A percentile compares a stretch with the other conserved stretches of the same genome.
These are phyloP conservation scores for Irpex rosettiformis DNA, from an alignment of 1,284 basidiomycete species.

Conservation along the genomic window DNA sequence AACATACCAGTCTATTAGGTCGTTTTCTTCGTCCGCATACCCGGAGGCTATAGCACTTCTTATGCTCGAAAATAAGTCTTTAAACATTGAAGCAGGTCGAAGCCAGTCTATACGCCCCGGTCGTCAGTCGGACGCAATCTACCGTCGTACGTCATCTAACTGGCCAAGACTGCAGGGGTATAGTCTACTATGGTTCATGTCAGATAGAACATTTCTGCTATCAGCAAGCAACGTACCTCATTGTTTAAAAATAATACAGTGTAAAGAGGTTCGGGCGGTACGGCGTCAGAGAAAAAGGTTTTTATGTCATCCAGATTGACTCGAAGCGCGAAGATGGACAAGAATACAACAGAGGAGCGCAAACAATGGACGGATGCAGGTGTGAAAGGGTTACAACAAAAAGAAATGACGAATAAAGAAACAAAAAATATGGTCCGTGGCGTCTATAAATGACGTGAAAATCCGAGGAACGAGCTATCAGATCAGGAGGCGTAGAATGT, in stretches of 20 bases:
- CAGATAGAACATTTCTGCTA: background rate
- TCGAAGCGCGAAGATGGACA: background rate
- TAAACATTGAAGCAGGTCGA: background rate
- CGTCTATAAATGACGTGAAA: conserved; percentile 1
- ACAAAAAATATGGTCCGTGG: background rate
- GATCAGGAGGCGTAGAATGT: background rate
- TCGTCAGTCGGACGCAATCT: background rate
- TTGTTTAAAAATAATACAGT: no score
- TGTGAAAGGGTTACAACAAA: background rate
- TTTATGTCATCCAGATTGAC: background rate
- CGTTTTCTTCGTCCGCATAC: background rate
- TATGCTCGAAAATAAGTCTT: background rate
- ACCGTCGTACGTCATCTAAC: background rate
- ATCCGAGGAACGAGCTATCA: background rate
- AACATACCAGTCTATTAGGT: background rate
- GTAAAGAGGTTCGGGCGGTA: background rate
- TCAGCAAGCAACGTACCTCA: background rate
- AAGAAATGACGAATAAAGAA: background rate
- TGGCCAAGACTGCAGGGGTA: background rate
- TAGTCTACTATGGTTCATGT: background rate
- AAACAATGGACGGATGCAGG: background rate
- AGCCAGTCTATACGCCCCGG: background rate
- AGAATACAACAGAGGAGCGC: background rate
- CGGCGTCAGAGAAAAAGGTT: background rate
- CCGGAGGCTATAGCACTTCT: background rate